Evolutionary conservation across 495 filamentous ascomycete species (phyloP).

Genomic region (Penicillium canariense): DNA sequence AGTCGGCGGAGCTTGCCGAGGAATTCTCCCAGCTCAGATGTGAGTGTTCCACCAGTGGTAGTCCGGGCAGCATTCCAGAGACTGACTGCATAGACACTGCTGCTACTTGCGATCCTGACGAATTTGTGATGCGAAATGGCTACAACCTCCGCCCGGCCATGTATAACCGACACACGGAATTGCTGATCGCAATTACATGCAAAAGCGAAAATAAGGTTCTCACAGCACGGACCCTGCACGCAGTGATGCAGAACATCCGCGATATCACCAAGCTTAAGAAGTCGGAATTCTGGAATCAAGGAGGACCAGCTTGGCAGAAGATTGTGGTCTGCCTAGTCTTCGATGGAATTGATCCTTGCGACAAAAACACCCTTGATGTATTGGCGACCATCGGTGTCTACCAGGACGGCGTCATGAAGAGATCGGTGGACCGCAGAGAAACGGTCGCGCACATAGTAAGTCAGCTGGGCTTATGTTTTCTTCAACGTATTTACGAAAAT

Average conservation of each 20-base stretch:
- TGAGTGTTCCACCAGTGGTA: constrained; percentile 32
- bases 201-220: constrained; percentile 97
- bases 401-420: constrained; percentile 97
- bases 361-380: constrained; percentile 89
- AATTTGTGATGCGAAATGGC: constrained; percentile 95
- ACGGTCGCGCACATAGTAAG: constrained; percentile 85
- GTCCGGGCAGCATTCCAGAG: neutral
- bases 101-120: constrained; percentile 94
- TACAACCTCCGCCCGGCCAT: constrained; percentile 96
- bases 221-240: constrained; percentile 85
- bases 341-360: constrained; percentile 92
- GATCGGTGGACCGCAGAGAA: constrained; percentile 91
- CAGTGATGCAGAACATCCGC: constrained; percentile 95
- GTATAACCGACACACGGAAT: constrained; percentile 97
- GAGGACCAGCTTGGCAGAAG: constrained; percentile 97
- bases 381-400: constrained; percentile 91
- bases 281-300: constrained; percentile 99
- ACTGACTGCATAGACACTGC: constrained; percentile 66
- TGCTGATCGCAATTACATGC: constrained; percentile 94
- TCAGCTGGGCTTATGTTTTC: neutral
- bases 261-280: constrained; percentile 97
- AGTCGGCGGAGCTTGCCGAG: constrained; percentile 73
- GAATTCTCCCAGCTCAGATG: constrained; percentile 96
- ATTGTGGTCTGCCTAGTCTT: constrained; percentile 95
- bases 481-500: neutral